Percentiles rank a stretch among this genome's conserved stretches.
Evolutionary conservation across 176 grass and related monocot species (phyloP).

Genomic region (Themeda triandra): DNA sequence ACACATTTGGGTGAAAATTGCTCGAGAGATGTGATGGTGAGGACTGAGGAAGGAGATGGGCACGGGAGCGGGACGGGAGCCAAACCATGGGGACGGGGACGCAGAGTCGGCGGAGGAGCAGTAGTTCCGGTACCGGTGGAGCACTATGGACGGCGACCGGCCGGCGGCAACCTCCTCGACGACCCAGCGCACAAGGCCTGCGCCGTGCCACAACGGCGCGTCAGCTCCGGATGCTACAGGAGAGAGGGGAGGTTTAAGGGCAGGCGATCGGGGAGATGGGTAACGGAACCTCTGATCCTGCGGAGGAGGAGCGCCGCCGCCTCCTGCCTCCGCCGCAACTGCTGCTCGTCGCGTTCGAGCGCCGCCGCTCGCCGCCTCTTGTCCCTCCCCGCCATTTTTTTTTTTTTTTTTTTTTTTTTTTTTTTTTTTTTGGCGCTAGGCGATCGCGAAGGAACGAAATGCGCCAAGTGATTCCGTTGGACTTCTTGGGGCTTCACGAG

Average conservation of each 20-base stretch:
- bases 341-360: slow-evolving; percentile 2
- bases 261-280: slow-evolving; percentile 11
- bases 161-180: slow-evolving; percentile 40
- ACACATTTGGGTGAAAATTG: neutral
- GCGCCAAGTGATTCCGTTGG: neutral
- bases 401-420: too few relatives aligned
- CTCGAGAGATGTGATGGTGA: neutral
- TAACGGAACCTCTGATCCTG: slow-evolving; percentile 45
- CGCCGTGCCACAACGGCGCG: neutral
- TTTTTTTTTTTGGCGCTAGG: too few relatives aligned
- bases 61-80: neutral
- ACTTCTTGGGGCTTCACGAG: too few relatives aligned
- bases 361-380: slow-evolving; percentile 8
- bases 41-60: neutral
- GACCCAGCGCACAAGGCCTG: slow-evolving; percentile 63
- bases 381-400: slow-evolving; percentile 40
- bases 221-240: neutral
- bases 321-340: slow-evolving; percentile 20
- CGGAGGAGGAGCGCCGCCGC: slow-evolving; percentile 45
- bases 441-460: neutral
- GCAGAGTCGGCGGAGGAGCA: slow-evolving; percentile 40
- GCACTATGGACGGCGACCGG: slow-evolving; percentile 52
- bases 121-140: slow-evolving; percentile 79
- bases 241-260: neutral
- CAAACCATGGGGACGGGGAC: slow-evolving; percentile 35